These are phyloP conservation scores for Fusarium bulbicola DNA, from an alignment of 2,329 filamentous ascomycete species.

Conservation along the genomic window DNA sequence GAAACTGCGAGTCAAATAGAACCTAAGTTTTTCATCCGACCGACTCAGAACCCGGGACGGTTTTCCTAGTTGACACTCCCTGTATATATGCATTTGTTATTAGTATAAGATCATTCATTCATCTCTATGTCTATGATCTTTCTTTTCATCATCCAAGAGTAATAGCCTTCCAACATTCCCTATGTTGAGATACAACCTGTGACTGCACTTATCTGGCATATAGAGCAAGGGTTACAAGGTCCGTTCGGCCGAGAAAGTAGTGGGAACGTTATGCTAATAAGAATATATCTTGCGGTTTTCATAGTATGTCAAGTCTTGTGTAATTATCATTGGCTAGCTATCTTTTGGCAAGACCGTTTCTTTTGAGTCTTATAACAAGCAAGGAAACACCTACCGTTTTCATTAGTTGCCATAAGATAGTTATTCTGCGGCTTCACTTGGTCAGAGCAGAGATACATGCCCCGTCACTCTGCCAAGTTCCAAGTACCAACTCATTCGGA, in stretches of 20 bases:
- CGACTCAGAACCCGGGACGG: rapidly evolving
- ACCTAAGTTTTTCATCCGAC: background rate
- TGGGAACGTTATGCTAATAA: too few species aligned
- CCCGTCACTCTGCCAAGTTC: background rate
- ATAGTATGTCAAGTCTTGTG: background rate
- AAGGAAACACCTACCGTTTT: background rate
- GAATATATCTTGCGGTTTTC: background rate
- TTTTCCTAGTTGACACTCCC: background rate
- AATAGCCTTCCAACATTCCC: background rate
- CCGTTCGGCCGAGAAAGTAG: too few species aligned
- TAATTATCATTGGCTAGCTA: background rate
- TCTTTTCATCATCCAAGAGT: rapidly evolving
- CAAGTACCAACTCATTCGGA: background rate
- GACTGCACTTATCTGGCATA: background rate
- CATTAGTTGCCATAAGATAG: background rate
- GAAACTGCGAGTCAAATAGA: background rate
- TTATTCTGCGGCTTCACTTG: too few species aligned
- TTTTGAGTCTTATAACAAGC: rapidly evolving
- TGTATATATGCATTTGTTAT: rapidly evolving
- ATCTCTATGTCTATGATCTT: rapidly evolving
- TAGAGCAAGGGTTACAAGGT: background rate
- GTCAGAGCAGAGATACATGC: rapidly evolving
- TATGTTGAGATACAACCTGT: background rate
- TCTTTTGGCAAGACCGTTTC: background rate
- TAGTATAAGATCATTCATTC: background rate